Percentiles rank a stretch among this genome's conserved stretches.
Evolutionary conservation across 345 rosid genomes (phyloP).

Genomic region (Salix purpurea): DNA sequence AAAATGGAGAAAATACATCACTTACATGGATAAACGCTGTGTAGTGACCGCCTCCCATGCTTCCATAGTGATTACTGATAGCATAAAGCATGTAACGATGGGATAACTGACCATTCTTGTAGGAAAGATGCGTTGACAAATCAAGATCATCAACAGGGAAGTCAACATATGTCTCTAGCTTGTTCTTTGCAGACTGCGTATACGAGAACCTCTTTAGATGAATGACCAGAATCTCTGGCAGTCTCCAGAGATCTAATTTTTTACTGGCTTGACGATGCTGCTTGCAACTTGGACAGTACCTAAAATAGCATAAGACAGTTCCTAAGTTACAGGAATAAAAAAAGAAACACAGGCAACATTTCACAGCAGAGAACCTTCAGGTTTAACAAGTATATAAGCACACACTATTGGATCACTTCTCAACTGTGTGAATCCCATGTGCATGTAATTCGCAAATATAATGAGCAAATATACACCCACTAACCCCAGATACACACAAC

Average conservation of each 20-base stretch:
- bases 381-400: background rate
- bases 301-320: conserved; percentile 23
- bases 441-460: background rate
- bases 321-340: conserved; percentile 11
- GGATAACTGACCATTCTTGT: conserved; percentile 46
- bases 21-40: conserved; percentile 98
- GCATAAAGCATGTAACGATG: conserved; percentile 86
- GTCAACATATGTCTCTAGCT: conserved; percentile 88
- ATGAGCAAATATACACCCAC: background rate
- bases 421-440: background rate
- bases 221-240: conserved; percentile 88
- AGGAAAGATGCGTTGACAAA: conserved; percentile 62
- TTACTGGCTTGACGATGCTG: conserved; percentile 84
- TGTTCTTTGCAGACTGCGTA: conserved; percentile 77
- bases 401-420: background rate
- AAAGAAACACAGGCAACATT: background rate
- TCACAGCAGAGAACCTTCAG: conserved; percentile 1
- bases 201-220: conserved; percentile 95
- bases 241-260: conserved; percentile 94
- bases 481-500: background rate
- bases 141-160: conserved; percentile 89
- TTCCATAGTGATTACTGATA: conserved; percentile 90
- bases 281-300: conserved; percentile 96
- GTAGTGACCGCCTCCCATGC: conserved; percentile 99
- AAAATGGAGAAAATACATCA: conserved; percentile 7